Conservation (phyloP, 2,329 filamentous ascomycete genomes). For the Fusarium burgessii region DNA sequence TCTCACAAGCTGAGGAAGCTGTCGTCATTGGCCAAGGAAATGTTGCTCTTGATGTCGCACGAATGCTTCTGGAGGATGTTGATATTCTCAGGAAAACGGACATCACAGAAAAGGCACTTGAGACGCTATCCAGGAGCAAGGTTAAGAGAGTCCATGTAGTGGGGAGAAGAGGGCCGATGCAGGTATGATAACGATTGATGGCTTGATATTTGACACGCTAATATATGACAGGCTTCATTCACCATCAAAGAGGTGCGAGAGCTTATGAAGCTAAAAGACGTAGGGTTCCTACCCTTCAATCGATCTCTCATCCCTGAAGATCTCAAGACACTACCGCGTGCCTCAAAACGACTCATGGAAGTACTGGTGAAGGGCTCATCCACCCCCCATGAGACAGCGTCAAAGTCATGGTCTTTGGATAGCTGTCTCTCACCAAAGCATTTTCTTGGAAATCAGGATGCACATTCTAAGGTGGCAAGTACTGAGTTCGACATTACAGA, state of each 20-base stretch:
- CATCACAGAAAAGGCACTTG: slow-evolving; percentile 86
- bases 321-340: slow-evolving; percentile 77
- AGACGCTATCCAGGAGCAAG: slow-evolving; percentile 76
- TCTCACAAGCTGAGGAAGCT: slow-evolving; percentile 82
- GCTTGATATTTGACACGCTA: not conserved
- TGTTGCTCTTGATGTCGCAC: slow-evolving; percentile 92
- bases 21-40: slow-evolving; percentile 95
- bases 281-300: slow-evolving; percentile 79
- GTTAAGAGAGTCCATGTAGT: slow-evolving; percentile 88
- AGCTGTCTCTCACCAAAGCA: slow-evolving; percentile 83
- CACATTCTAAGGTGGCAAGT: slow-evolving; percentile 66
- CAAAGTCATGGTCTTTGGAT: slow-evolving; percentile 84
- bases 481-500: slow-evolving; percentile 75
- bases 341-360: slow-evolving; percentile 82
- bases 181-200: slow-evolving; percentile 63
- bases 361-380: slow-evolving; percentile 81
- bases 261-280: slow-evolving; percentile 79
- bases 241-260: slow-evolving; percentile 96
- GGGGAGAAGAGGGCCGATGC: slow-evolving; percentile 87
- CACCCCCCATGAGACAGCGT: slow-evolving; percentile 58
- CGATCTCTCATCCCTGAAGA: slow-evolving; percentile 74
- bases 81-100: slow-evolving; percentile 83
- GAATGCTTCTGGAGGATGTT: slow-evolving; percentile 83
- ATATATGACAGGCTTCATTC: slow-evolving; percentile 76
- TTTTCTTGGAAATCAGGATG: slow-evolving; percentile 67